Evolutionary conservation across 306 rosid species (phyloP), one percentile per base, ranked within the genome.

Genomic region (Malus asiatica): DNA sequence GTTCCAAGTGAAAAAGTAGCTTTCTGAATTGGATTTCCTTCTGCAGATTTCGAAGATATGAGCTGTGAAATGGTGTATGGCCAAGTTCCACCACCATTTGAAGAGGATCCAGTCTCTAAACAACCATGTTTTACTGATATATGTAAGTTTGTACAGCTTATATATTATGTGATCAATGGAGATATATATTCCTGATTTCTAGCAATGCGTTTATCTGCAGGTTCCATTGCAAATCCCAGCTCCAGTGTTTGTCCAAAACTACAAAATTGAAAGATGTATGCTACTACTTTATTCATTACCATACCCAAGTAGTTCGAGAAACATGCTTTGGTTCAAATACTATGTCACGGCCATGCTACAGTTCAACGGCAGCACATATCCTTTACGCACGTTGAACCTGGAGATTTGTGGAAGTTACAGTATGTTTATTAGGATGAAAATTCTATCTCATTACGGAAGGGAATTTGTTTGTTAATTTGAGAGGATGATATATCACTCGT

Each of bases 41-140:
- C 29, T 8, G 45, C 38, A 92, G 98, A 95, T 85, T 92, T 95
- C 84, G 97, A 95, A 88, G 97, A 95, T 78, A 95, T 92, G 97
- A 92, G 97, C 75, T 92, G 97, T 79, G 98, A 92, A 32, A 92
- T 95, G 98, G 97, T 90, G 81, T 95, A 92, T 69, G 97, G 98
- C 45, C 92, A 92, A 89, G 78, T 77, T 46, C 98, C 97, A 32
- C 92, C 90, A 38, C 76, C 93, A 65, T 84, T 92, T 73, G 97
- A 95, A 84, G 96, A 90, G 55, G 98, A 95, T 77, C 93, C 93
- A 1, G 97, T 86, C 25, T 83, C 99, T 67, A 95, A 89, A 48
- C 96, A 90, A 81, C 93, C 97, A 70, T 95, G 97, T 71, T 89
- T 83, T 81, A 64, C 90, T 74, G 84, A 85, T 42, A 88, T 90